Percentiles rank a stretch among this genome's conserved stretches.
phyloP scores from a whole-genome alignment of 305 asterid species.

The Withania somnifera region DNA sequence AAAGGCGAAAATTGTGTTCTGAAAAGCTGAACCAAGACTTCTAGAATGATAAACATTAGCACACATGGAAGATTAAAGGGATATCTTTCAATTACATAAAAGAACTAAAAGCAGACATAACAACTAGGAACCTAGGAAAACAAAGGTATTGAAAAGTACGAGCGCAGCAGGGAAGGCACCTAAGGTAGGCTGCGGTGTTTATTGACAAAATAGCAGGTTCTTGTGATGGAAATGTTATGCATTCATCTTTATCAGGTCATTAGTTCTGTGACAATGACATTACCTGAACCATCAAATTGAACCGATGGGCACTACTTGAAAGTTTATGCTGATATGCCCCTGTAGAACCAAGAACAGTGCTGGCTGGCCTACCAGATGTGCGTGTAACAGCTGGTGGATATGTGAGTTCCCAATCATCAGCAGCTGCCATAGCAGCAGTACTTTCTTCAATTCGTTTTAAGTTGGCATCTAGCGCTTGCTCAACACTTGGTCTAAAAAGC shows the following conservation, averaged over 20 bases:
- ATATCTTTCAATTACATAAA: not conserved
- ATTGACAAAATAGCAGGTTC: not conserved
- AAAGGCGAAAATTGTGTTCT: not conserved
- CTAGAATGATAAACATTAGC: not conserved
- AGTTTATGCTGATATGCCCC: constrained; percentile 65
- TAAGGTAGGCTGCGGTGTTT: not conserved
- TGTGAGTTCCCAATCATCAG: constrained; percentile 93
- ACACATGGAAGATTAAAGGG: not conserved
- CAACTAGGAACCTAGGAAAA: not conserved
- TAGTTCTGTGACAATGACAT: not conserved
- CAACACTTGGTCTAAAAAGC: constrained; percentile 93
- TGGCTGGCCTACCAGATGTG: constrained; percentile 51
- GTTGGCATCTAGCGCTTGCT: constrained; percentile 97
- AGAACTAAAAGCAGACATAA: not conserved
- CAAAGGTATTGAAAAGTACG: not conserved
- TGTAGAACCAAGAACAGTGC: constrained; percentile 33
- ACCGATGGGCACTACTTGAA: constrained; percentile 95
- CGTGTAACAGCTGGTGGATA: constrained; percentile 60
- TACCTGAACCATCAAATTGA: constrained; percentile 94
- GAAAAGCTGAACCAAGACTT: not conserved
- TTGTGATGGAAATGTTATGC: not conserved
- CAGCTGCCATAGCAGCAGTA: constrained; percentile 95
- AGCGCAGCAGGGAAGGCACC: not conserved
- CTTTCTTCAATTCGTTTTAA: constrained; percentile 95
- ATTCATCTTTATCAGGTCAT: constrained; percentile 1